Conservation (phyloP, 208 protist genomes). For the Porcisia hertigi region DNA sequence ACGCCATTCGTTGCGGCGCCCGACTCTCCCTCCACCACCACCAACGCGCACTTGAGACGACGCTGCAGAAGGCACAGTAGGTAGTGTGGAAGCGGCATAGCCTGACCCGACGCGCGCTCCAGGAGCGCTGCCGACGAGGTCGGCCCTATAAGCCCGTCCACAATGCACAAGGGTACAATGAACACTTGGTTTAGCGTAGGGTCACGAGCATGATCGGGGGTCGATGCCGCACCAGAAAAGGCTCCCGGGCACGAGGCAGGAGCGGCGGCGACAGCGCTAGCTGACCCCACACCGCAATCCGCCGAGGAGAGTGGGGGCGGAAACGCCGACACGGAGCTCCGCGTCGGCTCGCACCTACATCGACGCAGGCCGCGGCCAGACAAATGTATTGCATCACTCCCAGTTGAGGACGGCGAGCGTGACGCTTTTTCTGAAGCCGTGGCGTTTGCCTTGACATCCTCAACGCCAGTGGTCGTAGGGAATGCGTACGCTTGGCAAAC, state of each 20-base stretch:
- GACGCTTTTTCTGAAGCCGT: neutral
- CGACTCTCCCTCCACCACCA: constrained; percentile 43
- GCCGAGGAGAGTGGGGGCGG: neutral
- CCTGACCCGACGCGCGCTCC: constrained; percentile 51
- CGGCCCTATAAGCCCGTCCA: constrained; percentile 44
- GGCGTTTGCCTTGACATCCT: neutral
- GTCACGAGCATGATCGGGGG: neutral
- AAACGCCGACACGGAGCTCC: neutral
- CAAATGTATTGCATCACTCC: neutral
- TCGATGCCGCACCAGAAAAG: neutral
- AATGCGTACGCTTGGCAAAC: constrained; percentile 32
- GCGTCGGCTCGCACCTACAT: neutral
- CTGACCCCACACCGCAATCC: neutral
- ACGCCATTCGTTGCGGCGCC: neutral
- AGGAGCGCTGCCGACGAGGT: constrained; percentile 49
- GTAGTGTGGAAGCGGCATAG: constrained; percentile 51
- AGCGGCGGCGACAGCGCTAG: neutral
- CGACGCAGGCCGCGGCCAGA: neutral
- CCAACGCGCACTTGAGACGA: constrained; percentile 57
- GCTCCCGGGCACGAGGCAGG: neutral
- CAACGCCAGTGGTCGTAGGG: neutral
- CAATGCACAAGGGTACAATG: constrained; percentile 52
- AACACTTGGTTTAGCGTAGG: neutral
- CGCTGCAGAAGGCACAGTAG: constrained; percentile 62
- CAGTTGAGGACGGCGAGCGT: neutral